phyloP scores from a whole-genome alignment of 805 yeast genomes.

The Priceomyces fermenticarens region DNA sequence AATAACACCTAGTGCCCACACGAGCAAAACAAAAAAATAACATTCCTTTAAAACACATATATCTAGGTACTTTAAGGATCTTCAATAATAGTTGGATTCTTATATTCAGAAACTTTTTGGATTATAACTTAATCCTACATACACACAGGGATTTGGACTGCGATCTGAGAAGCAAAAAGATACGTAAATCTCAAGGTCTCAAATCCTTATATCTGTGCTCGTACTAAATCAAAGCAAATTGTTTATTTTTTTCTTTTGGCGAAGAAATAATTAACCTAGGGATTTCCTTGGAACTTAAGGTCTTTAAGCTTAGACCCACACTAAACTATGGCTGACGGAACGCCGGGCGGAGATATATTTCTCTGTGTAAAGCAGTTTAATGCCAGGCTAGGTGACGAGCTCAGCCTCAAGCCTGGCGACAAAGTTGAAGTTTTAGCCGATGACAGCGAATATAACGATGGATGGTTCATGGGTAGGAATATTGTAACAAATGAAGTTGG shows the following conservation, averaged over 20 bases:
- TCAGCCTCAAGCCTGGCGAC: slow-evolving; percentile 78
- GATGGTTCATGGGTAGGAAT: slow-evolving; percentile 94
- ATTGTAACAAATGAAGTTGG: slow-evolving; percentile 73
- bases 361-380: slow-evolving; percentile 80
- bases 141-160: too few species aligned
- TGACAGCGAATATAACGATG: slow-evolving; percentile 91
- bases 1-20: neutral
- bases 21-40: too few species aligned
- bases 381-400: slow-evolving; percentile 87
- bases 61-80: too few species aligned
- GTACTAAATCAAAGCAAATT: too few species aligned
- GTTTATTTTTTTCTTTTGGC: too few species aligned
- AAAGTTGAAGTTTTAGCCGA: slow-evolving; percentile 85
- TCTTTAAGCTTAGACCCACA: too few species aligned
- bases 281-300: too few species aligned
- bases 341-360: slow-evolving; percentile 28
- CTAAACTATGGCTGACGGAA: slow-evolving; percentile 1
- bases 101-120: neutral
- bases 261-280: too few species aligned
- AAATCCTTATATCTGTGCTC: too few species aligned
- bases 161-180: too few species aligned
- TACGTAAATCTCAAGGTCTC: too few species aligned
- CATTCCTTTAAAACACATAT: too few species aligned
- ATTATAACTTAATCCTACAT: neutral
- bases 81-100: neutral